Evolutionary conservation across 2,329 filamentous ascomycete genomes (phyloP).

Genomic region (Fusarium armeniacum): DNA sequence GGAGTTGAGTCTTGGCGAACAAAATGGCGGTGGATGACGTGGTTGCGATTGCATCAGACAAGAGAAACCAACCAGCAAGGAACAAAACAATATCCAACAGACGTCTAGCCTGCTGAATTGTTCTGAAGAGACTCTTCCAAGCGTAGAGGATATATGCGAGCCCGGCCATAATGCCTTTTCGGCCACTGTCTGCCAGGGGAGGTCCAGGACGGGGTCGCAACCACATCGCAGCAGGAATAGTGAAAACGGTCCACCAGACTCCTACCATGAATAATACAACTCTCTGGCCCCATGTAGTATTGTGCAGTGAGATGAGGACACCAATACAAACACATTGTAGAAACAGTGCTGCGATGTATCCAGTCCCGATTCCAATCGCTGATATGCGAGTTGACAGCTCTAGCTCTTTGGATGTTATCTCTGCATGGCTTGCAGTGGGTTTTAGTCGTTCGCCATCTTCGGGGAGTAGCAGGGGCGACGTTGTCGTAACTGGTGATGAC

Average conservation of each 20-base stretch:
- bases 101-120: slow-evolving; percentile 78
- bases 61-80: slow-evolving; percentile 90
- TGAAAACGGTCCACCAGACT: slow-evolving; percentile 93
- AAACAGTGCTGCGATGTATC: slow-evolving; percentile 88
- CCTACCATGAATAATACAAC: slow-evolving; percentile 90
- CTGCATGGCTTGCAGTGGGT: slow-evolving; percentile 59
- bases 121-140: slow-evolving; percentile 88
- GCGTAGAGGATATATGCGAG: slow-evolving; percentile 82
- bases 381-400: slow-evolving; percentile 91
- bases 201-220: slow-evolving; percentile 90
- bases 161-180: slow-evolving; percentile 62
- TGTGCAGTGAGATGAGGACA: slow-evolving; percentile 78
- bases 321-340: slow-evolving; percentile 86
- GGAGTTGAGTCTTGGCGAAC: slow-evolving; percentile 92
- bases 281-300: slow-evolving; percentile 86
- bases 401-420: slow-evolving; percentile 75
- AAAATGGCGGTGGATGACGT: slow-evolving; percentile 94
- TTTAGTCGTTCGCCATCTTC: slow-evolving; percentile 55
- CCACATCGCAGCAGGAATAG: slow-evolving; percentile 89
- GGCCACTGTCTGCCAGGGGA: slow-evolving; percentile 69
- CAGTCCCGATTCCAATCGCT: slow-evolving; percentile 91
- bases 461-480: slow-evolving; percentile 64
- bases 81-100: slow-evolving; percentile 83
- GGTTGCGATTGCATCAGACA: slow-evolving; percentile 94
- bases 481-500: slow-evolving; percentile 57